Evolutionary conservation across 306 rosid species (phyloP).

Genomic region (Coriaria nepalensis): DNA sequence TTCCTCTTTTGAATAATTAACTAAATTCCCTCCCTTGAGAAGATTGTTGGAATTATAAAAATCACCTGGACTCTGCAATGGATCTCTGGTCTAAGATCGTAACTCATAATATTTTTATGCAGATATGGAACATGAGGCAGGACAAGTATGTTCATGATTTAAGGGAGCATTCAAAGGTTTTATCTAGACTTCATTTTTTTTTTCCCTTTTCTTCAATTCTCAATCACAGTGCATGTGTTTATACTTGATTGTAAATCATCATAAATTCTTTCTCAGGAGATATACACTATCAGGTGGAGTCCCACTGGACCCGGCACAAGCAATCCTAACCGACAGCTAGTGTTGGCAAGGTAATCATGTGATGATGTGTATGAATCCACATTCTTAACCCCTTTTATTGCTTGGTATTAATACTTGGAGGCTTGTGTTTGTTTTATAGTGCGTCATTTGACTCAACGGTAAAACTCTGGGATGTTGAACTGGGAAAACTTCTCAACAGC

Average conservation of each 20-base stretch:
- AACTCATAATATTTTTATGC: conserved; percentile 13
- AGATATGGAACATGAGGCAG: conserved; percentile 95
- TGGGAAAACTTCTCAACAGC: conserved; percentile 61
- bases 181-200: neutral
- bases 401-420: neutral
- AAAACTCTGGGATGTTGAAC: conserved; percentile 81
- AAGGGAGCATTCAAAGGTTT: conserved; percentile 84
- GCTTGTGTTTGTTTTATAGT: conserved; percentile 28
- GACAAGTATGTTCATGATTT: conserved; percentile 76
- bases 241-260: conserved; percentile 4
- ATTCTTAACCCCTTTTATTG: neutral
- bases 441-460: conserved; percentile 90
- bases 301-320: conserved; percentile 79
- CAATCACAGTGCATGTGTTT: neutral
- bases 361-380: neutral
- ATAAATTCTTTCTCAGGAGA: conserved; percentile 44
- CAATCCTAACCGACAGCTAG: conserved; percentile 63
- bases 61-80: no score
- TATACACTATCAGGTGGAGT: conserved; percentile 92
- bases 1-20: neutral
- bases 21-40: no score
- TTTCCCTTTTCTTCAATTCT: conserved; percentile 4
- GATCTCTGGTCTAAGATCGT: no score
- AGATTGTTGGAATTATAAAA: no score
- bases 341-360: conserved; percentile 70